Evolutionary conservation across 345 rosid species (phyloP), one percentile per base, ranked within the genome.

Genomic region (Lagerstroemia speciosa): DNA sequence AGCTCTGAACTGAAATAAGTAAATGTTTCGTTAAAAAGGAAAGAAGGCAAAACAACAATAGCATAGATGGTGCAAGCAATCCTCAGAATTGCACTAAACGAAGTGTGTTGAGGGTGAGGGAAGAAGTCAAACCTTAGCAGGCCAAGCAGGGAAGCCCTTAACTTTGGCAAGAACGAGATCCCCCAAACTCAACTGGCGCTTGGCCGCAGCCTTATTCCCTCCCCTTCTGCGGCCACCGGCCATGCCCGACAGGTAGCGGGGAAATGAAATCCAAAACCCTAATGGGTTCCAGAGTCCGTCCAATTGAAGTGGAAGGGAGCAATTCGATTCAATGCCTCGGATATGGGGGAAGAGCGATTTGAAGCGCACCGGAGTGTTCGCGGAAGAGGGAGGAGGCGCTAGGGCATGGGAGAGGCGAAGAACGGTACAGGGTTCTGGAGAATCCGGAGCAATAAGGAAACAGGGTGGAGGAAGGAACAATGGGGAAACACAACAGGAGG

Each of bases 111-210:
- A 12, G 29, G 33, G 33, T 8, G 32, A 15, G 34, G 19, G 63
- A n/a, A 19, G 53, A 34, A 65, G 67, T n/a, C 75, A 48, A 38
- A 93, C 99, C 96, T 89, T 88, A 72, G 99, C 99, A 76, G 99
- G 99, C 99, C 99, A 93, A 75, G 81, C 71, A 71, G 97, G 99
- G 72, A 84, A 88, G 33, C 99, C 99, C 87, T 94, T 94, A 77
- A 91, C 96, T 80, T 84, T 94, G 65, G 99, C 99, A 55, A 94
- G 92, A 63, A 94, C 98, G 37, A 94, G 96, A 88, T 91, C 98
- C 75, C 99, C 99, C 72, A 89, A 67, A 70, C 89, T 86, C 81
- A 91, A 77, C 81, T 80, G 83, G 61, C 75, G 80, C 86, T 82
- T 85, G 4, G 70, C 75, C 62, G 73, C 81, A 30, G 77, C 82